Evolutionary conservation across 352 stramenopile genomes (phyloP).

Genomic region (Phytophthora uliginosa): DNA sequence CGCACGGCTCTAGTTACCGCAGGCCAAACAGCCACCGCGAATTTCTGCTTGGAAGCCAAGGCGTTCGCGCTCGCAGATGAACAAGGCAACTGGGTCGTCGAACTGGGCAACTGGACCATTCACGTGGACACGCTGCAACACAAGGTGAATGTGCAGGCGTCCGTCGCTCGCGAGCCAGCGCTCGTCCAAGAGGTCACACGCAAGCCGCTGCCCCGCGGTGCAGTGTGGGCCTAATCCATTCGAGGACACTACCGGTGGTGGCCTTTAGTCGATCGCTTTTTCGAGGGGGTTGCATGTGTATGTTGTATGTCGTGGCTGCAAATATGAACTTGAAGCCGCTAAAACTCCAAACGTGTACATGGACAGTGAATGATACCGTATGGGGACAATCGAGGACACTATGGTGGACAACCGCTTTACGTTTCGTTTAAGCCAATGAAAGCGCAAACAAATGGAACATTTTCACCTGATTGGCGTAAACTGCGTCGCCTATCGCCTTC

Average conservation of each 20-base stretch:
- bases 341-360: too few species aligned
- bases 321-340: too few species aligned
- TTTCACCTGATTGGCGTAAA: constrained; percentile 26
- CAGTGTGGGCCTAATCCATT: constrained; percentile 19
- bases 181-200: constrained; percentile 16
- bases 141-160: constrained; percentile 35
- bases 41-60: constrained; percentile 46
- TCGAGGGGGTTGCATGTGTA: too few species aligned
- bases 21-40: constrained; percentile 31
- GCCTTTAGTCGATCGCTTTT: too few species aligned
- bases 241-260: too few species aligned
- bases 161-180: neutral
- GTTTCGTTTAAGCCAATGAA: constrained; percentile 20
- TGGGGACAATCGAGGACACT: too few species aligned
- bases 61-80: constrained; percentile 54
- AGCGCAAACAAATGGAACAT: neutral
- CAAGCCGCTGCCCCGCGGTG: constrained; percentile 24
- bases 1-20: constrained; percentile 50
- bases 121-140: constrained; percentile 40
- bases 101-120: constrained; percentile 56
- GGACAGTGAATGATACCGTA: too few species aligned
- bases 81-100: constrained; percentile 44
- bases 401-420: too few species aligned
- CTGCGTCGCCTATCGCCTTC: constrained; percentile 1
- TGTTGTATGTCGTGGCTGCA: too few species aligned